Base-by-base conservation (phyloP, 768 basidiomycete genomes). In the Suillus luteus region DNA sequence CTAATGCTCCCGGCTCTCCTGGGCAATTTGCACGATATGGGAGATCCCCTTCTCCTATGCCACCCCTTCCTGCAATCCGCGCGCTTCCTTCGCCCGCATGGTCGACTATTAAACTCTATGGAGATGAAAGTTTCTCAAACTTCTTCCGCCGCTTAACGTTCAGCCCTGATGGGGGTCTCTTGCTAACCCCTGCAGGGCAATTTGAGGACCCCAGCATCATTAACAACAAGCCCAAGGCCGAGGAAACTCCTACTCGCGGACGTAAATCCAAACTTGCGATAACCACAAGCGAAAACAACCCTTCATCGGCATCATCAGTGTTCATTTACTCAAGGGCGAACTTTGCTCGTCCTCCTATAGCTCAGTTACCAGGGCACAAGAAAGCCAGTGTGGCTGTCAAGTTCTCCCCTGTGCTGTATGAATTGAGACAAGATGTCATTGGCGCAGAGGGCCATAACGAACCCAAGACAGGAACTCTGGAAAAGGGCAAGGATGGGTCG, bases 291-390 rank as follows among this genome's bases (percentile, higher is more conserved):
- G 76, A 82, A 54, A 59, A 77, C 22, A 71, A 77, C 55, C 69
- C 79, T 17, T 68, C 77, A n/a, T 78, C 83, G 0, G 76, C 79
- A 0, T 81, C 88, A 5, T 86, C 86, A 17, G 96, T 99, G 35
- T 98, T 93, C 79, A 93, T 99, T 69, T 99, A 99, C 77, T 92
- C 95, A 9, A 86, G 97, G 38, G 93, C 93, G 48, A 99, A 97
- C 77, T 93, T 99, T 75, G 88, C 94, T 1, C 82, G 93, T 49
- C 91, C 94, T 1, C 96, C 97, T 0, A 87, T 99, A 63, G 97
- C 95, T 15, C 95, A 96, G 72, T 80, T 99, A 5, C 96, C 97
- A 3, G 97, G 97, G 2, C 93, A 98, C 80, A 94, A 95, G 78
- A 97, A 96, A 69, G 90, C 96, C 0, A 95, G 92, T 68, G 90